Evolutionary conservation across 2,329 filamentous ascomycete genomes (phyloP).

Genomic region (Cladobotryum mycophilum): DNA sequence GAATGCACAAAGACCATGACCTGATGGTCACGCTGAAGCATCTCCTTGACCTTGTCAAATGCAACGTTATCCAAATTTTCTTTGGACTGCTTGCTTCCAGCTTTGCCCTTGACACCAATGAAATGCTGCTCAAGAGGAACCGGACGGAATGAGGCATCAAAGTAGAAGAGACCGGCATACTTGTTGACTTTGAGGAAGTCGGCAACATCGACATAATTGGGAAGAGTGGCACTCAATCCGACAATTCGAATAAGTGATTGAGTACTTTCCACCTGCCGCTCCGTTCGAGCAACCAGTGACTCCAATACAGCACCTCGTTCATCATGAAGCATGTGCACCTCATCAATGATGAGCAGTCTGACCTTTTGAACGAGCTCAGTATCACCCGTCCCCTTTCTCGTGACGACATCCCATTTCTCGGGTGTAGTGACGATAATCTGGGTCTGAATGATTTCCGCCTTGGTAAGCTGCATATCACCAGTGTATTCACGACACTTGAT

Average conservation of each 20-base stretch:
- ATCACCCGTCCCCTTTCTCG: conserved; percentile 92
- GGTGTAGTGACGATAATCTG: conserved; percentile 98
- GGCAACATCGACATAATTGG: conserved; percentile 94
- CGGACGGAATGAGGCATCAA: conserved; percentile 90
- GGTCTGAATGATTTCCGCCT: conserved; percentile 89
- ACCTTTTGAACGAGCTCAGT: conserved; percentile 98
- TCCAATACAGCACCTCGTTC: conserved; percentile 94
- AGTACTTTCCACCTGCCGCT: conserved; percentile 95
- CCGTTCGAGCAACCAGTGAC: conserved; percentile 88
- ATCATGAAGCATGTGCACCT: conserved; percentile 99
- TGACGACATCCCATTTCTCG: conserved; percentile 99
- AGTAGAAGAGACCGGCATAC: conserved; percentile 89
- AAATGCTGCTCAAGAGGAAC: conserved; percentile 97
- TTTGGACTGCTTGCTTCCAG: conserved; percentile 70
- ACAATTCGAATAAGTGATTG: conserved; percentile 96
- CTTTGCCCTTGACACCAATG: conserved; percentile 88
- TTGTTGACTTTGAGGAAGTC: conserved; percentile 97
- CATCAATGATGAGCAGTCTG: conserved; percentile 90
- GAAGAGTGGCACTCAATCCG: conserved; percentile 88
- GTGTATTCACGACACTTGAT: conserved; percentile 90
- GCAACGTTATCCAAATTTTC: conserved; percentile 84
- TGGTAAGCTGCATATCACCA: conserved; percentile 97
- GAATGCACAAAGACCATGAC: conserved; percentile 99
- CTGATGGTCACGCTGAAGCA: conserved; percentile 89
- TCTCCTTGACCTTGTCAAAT: conserved; percentile 91